Conservation (phyloP, 129 eudicot species). For the sunflower (Helianthus annuus) region HanXRQr2.0-SUNRISE NC_035443.2:163684705-163685204, state of each 20-base stretch:
- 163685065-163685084: too few relatives aligned
- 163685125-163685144: too few relatives aligned
- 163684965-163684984: neutral
- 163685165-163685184: too few relatives aligned
- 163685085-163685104: too few relatives aligned
- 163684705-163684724: constrained; percentile 47
- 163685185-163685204: too few relatives aligned
- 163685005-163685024: neutral
- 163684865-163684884: neutral
- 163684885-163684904: neutral
- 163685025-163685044: too few relatives aligned
- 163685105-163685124: too few relatives aligned
- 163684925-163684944: neutral
- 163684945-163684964: too few relatives aligned
- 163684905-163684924: neutral
- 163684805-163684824: constrained; percentile 23
- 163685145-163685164: too few relatives aligned
- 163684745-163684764: constrained; percentile 71
- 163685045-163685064: neutral
- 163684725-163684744: constrained; percentile 51
- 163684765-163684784: constrained; percentile 59
- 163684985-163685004: neutral
- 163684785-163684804: constrained; percentile 81
- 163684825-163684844: neutral
- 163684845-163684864: too few relatives aligned